These are phyloP conservation scores for Setaria italica DNA, from an alignment of 202 grass and related monocot species.

Conservation along the genomic window DNA sequence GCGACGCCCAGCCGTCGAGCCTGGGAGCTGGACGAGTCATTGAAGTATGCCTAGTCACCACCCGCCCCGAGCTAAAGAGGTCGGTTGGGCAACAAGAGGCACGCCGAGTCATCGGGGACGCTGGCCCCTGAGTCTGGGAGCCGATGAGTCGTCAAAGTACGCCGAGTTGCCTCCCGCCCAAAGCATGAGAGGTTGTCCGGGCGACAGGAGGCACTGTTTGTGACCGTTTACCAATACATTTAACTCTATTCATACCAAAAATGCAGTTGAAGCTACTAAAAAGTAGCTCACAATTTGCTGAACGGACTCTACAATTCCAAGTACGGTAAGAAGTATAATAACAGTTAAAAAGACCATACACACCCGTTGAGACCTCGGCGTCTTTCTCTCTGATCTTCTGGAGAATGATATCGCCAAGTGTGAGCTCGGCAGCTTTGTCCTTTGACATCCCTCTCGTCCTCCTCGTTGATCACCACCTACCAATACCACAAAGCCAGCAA, in stretches of 20 bases:
- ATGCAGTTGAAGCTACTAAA: background rate
- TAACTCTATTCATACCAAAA: background rate
- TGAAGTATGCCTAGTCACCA: too few species aligned
- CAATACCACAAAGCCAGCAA: background rate
- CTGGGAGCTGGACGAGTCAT: too few species aligned
- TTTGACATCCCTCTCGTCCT: constrained; percentile 81
- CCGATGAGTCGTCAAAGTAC: too few species aligned
- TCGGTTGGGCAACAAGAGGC: too few species aligned
- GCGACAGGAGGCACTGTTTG: background rate
- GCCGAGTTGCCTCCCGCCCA: too few species aligned
- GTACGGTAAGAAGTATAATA: background rate
- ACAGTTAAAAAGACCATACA: background rate
- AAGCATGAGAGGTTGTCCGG: too few species aligned
- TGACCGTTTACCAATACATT: background rate
- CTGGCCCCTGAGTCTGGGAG: too few species aligned
- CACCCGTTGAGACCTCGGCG: constrained; percentile 54
- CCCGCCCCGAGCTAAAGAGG: too few species aligned
- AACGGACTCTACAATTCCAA: background rate
- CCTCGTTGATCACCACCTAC: constrained; percentile 83
- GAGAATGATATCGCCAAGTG: constrained; percentile 81
- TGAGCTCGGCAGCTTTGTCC: constrained; percentile 56
- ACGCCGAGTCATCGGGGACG: too few species aligned
- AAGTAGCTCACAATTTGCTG: background rate
- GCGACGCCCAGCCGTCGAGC: too few species aligned
- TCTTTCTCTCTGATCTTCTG: constrained; percentile 91